Percentiles rank a stretch among this genome's conserved stretches.
Conservation (phyloP, 257 asterid genomes). For the Galeopsis tetrahit region DNA sequence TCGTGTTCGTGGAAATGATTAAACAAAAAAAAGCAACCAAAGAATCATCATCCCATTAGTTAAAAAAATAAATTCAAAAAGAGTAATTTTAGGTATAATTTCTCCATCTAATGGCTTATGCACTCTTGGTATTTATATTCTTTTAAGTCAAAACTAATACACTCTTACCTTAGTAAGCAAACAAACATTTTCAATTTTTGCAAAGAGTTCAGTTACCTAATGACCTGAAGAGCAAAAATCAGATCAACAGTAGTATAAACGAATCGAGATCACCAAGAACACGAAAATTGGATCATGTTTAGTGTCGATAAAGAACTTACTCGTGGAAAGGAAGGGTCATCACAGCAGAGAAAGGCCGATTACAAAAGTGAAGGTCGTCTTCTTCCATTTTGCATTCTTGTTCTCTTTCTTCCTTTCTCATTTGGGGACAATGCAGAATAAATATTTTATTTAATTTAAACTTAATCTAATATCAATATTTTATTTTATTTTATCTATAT, state of each 20-base stretch:
- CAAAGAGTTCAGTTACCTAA: not conserved
- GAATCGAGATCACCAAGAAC: not conserved
- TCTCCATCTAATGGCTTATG: not conserved
- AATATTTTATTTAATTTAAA: no score
- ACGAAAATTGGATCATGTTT: not conserved
- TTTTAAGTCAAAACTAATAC: no score
- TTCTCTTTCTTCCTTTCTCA: constrained; percentile 32
- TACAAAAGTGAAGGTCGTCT: constrained; percentile 44
- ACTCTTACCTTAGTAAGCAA: no score
- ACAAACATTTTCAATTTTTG: no score
- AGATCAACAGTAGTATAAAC: not conserved
- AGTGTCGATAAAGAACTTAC: constrained; percentile 3
- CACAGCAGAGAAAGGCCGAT: constrained; percentile 64
- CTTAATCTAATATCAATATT: no score
- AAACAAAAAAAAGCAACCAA: no score
- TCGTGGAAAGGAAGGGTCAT: not conserved
- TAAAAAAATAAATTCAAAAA: not conserved
- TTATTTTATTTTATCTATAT: no score
- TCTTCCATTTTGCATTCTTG: constrained; percentile 10
- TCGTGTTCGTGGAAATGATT: no score
- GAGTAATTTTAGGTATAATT: not conserved
- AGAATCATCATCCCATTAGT: not conserved
- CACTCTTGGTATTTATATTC: no score
- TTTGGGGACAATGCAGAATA: no score
- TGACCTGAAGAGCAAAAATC: not conserved